A percentile compares a stretch with the other conserved stretches of the same genome.
Conservation (phyloP, 202 grass and related monocot genomes). For the Panicum hallii region DNA sequence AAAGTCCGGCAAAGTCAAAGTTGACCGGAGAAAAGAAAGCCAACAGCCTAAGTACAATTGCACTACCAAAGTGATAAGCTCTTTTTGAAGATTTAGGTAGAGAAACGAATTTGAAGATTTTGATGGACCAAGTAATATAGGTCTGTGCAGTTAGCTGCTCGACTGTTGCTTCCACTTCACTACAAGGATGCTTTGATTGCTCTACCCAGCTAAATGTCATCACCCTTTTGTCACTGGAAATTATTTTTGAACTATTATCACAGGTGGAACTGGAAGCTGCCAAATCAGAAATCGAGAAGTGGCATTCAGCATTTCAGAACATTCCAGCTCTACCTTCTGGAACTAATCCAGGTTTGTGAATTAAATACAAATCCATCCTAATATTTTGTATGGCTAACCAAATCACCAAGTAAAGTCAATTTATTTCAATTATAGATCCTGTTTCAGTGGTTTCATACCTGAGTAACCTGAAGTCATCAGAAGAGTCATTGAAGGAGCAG, state of each 20-base stretch:
- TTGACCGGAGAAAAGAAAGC: slow-evolving; percentile 6
- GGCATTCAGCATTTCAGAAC: slow-evolving; percentile 91
- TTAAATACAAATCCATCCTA: slow-evolving; percentile 26
- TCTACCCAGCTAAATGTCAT: slow-evolving; percentile 31
- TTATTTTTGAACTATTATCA: slow-evolving; percentile 31
- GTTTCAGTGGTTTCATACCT: slow-evolving; percentile 83
- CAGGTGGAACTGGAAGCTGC: slow-evolving; percentile 78
- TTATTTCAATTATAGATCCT: slow-evolving; percentile 67
- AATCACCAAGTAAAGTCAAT: slow-evolving; percentile 18
- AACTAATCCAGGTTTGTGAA: slow-evolving; percentile 67
- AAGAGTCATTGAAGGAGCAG: slow-evolving; percentile 97
- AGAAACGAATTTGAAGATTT: neutral
- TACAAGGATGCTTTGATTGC: neutral
- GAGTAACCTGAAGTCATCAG: slow-evolving; percentile 87
- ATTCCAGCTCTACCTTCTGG: slow-evolving; percentile 69
- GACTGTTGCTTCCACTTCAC: slow-evolving; percentile 2
- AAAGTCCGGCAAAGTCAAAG: neutral
- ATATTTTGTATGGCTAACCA: slow-evolving; percentile 11
- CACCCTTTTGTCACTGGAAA: slow-evolving; percentile 1
- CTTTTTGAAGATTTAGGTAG: slow-evolving; percentile 2
- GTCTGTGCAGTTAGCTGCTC: neutral
- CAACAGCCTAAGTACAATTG: slow-evolving; percentile 23
- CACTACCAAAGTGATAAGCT: neutral
- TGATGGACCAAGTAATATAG: slow-evolving; percentile 5
- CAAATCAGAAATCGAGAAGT: slow-evolving; percentile 94